Conservation (phyloP, 306 rosid genomes). For the Clitoria ternatea region DNA sequence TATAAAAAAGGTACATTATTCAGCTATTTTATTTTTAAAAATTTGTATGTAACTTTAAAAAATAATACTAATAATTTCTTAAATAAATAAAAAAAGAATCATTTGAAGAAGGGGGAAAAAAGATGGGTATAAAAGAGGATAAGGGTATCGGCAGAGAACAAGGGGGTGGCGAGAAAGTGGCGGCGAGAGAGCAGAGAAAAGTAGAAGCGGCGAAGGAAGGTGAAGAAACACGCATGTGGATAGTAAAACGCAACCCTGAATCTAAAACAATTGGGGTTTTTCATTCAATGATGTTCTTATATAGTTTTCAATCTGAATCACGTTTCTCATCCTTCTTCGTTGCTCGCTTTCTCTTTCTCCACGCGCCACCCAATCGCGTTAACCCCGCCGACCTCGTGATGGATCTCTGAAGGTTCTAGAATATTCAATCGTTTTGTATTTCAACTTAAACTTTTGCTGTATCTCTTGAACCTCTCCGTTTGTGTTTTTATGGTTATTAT, state of each 20-base stretch:
- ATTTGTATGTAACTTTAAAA: no score
- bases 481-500: background rate
- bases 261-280: background rate
- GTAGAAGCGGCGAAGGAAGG: conserved; percentile 14
- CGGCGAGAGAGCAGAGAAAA: background rate
- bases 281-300: conserved; percentile 13
- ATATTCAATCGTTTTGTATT: background rate
- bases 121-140: background rate
- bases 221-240: conserved; percentile 26
- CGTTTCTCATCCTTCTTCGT: background rate
- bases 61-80: no score
- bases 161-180: background rate
- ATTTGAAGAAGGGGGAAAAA: no score
- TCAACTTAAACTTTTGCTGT: background rate
- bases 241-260: conserved; percentile 10
- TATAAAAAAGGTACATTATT: no score
- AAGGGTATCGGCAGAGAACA: background rate
- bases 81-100: no score
- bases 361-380: background rate
- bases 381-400: conserved; percentile 28
- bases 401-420: conserved; percentile 25
- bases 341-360: conserved; percentile 21
- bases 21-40: no score
- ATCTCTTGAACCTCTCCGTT: background rate
- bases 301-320: conserved; percentile 40